Base-by-base conservation (phyloP, 306 rosid genomes). In the Malus orientalis region DNA sequence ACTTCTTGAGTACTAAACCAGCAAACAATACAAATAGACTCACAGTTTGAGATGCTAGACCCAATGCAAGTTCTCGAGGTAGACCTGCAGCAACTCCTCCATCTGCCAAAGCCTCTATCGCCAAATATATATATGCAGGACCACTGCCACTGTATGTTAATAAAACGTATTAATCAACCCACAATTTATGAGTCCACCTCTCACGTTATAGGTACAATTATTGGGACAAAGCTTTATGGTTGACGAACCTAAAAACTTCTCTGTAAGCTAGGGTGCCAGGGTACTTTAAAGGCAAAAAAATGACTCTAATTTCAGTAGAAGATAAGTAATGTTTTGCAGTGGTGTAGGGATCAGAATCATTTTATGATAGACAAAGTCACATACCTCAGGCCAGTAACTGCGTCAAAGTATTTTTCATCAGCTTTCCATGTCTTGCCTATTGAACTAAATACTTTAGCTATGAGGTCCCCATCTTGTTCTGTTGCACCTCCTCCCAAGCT, bases 21-120 rank as follows among this genome's bases (percentile, higher is more conserved):
- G 11, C 54, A 69, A 32, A 13, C 67, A 44, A 15, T 15, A 32
- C 32, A 73, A 73, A 55, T 67, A 73, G 58, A 89, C 99, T 92
- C 82, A 93, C 99, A 53, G 99, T 92, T 84, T 91, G 99, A 77
- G 99, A 91, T 78, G 99, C 99, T 72, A 96, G 87, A 71, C 84
- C 86, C 81, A 92, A 67, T 49, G 98, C 88, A 87, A 96, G 97
- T 76, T 91, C 97, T 58, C 98, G 87, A 13, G 97, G 99, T 70
- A 92, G 84, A 80, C 98, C 99, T 67, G 99, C 99, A 84, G 99
- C 99, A 67, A 93, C 99, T 73, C 96, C 99, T 82, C 98, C 99
- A 81, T 96, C 99, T 20, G 99, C 98, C 87, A 96, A 84, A 85
- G 98, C 99, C 85, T 96, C 98, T 70, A 96, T 93, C 3, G 93